phyloP scores from a whole-genome alignment of 352 stramenopile species.

The Globisporangium spinosum region DNA sequence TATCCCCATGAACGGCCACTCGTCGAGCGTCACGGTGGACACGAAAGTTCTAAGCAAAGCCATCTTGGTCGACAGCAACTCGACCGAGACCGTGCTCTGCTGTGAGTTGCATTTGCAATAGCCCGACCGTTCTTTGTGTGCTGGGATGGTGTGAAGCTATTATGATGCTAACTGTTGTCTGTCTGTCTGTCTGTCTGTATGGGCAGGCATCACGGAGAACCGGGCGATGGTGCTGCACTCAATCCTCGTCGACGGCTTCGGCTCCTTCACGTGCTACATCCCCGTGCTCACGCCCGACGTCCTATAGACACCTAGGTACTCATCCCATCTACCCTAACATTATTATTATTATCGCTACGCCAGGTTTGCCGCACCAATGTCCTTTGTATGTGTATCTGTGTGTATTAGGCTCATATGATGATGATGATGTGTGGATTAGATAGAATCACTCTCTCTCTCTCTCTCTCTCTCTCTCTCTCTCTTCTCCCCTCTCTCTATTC shows the following conservation, averaged over 20 bases:
- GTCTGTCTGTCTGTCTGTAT: background rate
- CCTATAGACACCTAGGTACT: slow-evolving; percentile 11
- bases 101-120: slow-evolving; percentile 32
- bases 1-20: slow-evolving; percentile 13
- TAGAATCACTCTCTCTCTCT: background rate
- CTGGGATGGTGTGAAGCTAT: background rate
- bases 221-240: slow-evolving; percentile 74
- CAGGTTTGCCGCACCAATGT: background rate
- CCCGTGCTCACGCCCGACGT: slow-evolving; percentile 66
- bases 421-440: background rate
- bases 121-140: background rate
- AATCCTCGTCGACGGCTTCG: slow-evolving; percentile 71
- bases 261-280: slow-evolving; percentile 82
- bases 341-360: slow-evolving; percentile 1
- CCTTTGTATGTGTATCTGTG: background rate
- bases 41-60: slow-evolving; percentile 75
- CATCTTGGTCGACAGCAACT: slow-evolving; percentile 67
- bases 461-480: background rate
- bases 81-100: slow-evolving; percentile 67
- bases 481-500: background rate
- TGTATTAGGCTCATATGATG: background rate
- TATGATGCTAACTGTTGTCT: background rate
- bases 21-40: slow-evolving; percentile 70
- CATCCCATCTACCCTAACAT: background rate
- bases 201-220: slow-evolving; percentile 69